Percentiles rank a stretch among this genome's conserved stretches.
phyloP scores from a whole-genome alignment of 192 early-diverging fungal genomes.

The Coemansia umbellata region DNA sequence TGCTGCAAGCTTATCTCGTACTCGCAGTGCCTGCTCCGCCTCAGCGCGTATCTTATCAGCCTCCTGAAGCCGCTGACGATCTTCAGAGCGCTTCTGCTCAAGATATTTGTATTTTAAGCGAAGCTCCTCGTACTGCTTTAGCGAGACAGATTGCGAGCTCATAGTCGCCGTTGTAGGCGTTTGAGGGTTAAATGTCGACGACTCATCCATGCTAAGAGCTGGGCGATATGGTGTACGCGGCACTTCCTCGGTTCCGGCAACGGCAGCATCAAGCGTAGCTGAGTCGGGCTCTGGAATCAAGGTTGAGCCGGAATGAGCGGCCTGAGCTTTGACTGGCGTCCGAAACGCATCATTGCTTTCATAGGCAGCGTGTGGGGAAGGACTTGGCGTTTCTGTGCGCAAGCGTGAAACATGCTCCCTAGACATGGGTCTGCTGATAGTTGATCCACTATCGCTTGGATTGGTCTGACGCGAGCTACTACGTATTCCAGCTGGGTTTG shows the following conservation, averaged over 20 bases:
- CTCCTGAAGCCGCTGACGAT: conserved; percentile 68
- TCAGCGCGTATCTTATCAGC: conserved; percentile 69
- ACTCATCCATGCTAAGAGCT: conserved; percentile 42
- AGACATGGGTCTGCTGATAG: conserved; percentile 14
- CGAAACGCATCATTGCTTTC: conserved; percentile 5
- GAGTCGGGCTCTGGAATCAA: background rate
- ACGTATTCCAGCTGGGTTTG: conserved; percentile 11
- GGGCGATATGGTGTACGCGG: conserved; percentile 31
- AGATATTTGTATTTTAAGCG: conserved; percentile 70
- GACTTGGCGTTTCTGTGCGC: conserved; percentile 7
- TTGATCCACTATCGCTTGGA: conserved; percentile 13
- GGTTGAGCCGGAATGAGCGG: background rate
- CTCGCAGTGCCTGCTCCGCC: conserved; percentile 63
- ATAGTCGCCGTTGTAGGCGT: conserved; percentile 2
- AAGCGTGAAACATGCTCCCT: conserved; percentile 7
- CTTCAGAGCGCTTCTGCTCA: conserved; percentile 78
- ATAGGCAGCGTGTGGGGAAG: background rate
- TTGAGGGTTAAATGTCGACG: conserved; percentile 11
- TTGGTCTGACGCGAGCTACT: conserved; percentile 24
- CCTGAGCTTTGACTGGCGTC: background rate
- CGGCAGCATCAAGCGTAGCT: background rate
- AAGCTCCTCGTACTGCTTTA: conserved; percentile 78
- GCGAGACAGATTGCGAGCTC: conserved; percentile 45
- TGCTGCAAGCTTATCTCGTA: conserved; percentile 62
- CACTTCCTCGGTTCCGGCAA: conserved; percentile 10